Evolutionary conservation across 345 rosid genomes (phyloP).

Genomic region (Leavenworthia alabamica): DNA sequence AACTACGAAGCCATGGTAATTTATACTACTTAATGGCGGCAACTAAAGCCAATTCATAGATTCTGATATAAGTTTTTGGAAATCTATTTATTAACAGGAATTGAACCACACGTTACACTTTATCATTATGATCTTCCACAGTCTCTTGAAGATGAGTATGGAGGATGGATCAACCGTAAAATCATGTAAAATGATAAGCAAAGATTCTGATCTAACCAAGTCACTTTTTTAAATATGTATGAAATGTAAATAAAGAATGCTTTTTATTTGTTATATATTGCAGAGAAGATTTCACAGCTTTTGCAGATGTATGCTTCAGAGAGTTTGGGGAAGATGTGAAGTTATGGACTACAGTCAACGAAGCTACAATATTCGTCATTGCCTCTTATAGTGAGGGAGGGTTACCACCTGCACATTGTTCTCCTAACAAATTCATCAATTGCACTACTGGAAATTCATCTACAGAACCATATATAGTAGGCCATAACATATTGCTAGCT

Average conservation of each 20-base stretch:
- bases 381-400: conserved; percentile 34
- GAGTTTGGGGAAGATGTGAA: conserved; percentile 67
- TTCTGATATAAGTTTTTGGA: neutral
- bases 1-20: conserved; percentile 43
- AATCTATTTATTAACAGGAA: conserved; percentile 34
- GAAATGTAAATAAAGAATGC: neutral
- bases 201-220: neutral
- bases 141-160: conserved; percentile 69
- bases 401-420: conserved; percentile 39
- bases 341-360: conserved; percentile 66
- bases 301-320: conserved; percentile 66
- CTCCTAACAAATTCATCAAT: conserved; percentile 27
- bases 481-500: conserved; percentile 58
- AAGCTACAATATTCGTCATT: conserved; percentile 42
- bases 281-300: conserved; percentile 73
- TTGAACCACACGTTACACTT: conserved; percentile 57
- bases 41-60: neutral
- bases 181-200: conserved; percentile 38
- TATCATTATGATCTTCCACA: conserved; percentile 61
- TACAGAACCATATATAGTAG: conserved; percentile 59
- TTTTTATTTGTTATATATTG: conserved; percentile 13
- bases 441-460: conserved; percentile 52
- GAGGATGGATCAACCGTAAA: conserved; percentile 59
- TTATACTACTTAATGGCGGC: neutral
- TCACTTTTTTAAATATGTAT: neutral